phyloP scores from a whole-genome alignment of 495 filamentous ascomycete species.

The Aspergillus haitiensis region DNA sequence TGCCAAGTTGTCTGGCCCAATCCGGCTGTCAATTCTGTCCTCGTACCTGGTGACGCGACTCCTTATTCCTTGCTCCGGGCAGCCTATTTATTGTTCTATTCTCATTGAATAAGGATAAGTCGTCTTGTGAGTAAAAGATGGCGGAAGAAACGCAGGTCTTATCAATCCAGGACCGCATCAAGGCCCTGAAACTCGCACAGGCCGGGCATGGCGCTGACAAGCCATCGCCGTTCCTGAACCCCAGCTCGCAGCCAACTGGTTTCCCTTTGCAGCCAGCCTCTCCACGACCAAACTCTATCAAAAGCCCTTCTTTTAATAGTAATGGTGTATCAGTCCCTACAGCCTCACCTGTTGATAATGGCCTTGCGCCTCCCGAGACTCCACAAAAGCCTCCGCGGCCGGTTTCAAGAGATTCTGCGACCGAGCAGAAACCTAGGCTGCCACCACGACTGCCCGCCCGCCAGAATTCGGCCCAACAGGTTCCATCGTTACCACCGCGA shows the following conservation, averaged over 20 bases:
- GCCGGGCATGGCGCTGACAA: constrained; percentile 43
- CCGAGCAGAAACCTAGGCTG: constrained; percentile 38
- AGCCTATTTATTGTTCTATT: neutral
- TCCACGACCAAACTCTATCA: constrained; percentile 47
- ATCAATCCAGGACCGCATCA: constrained; percentile 61
- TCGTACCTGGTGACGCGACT: neutral
- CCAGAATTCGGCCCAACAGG: constrained; percentile 40
- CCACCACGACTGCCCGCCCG: constrained; percentile 57
- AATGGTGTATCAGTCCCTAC: constrained; percentile 38
- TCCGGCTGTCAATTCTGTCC: neutral
- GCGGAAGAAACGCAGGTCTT: constrained; percentile 44
- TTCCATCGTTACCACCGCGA: constrained; percentile 44
- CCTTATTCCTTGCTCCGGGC: neutral
- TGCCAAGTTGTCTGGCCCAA: neutral
- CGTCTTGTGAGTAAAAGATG: constrained; percentile 10
- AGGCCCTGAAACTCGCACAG: constrained; percentile 58
- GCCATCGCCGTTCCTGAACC: constrained; percentile 21
- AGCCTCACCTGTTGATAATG: neutral
- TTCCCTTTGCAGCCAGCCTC: constrained; percentile 39
- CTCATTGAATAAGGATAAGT: neutral
- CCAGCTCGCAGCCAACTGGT: constrained; percentile 24
- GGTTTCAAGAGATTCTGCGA: constrained; percentile 20
- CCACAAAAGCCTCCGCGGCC: constrained; percentile 29
- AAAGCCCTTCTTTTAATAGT: constrained; percentile 24
- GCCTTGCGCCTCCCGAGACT: constrained; percentile 23